Percentiles rank a stretch among this genome's conserved stretches.
Evolutionary conservation across 805 yeast species (phyloP).

Genomic region (Metschnikowia aberdeeniae): DNA sequence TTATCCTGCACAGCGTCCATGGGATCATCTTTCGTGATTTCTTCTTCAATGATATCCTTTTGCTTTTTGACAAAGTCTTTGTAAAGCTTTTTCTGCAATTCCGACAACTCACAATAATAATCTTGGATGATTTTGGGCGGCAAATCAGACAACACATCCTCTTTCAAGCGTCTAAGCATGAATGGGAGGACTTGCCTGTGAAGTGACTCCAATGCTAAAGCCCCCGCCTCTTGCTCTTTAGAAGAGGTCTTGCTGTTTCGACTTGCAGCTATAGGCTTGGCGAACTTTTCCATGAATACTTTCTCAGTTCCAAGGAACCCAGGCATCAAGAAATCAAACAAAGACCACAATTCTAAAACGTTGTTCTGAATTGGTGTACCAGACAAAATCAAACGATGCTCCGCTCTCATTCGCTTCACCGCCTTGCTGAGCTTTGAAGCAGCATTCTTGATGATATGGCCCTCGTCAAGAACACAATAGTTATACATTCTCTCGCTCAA

Average conservation of each 20-base stretch:
- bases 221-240: slow-evolving; percentile 95
- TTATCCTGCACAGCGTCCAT: slow-evolving; percentile 39
- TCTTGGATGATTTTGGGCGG: slow-evolving; percentile 99
- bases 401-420: slow-evolving; percentile 77
- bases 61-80: slow-evolving; percentile 87
- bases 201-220: slow-evolving; percentile 88
- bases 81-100: slow-evolving; percentile 81
- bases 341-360: slow-evolving; percentile 94
- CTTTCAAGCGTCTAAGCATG: slow-evolving; percentile 91
- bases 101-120: slow-evolving; percentile 93
- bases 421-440: slow-evolving; percentile 83
- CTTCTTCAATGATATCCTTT: slow-evolving; percentile 64
- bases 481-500: slow-evolving; percentile 66
- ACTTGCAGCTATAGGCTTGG: slow-evolving; percentile 96
- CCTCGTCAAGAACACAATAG: slow-evolving; percentile 95
- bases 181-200: slow-evolving; percentile 97
- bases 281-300: slow-evolving; percentile 88
- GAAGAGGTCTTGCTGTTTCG: slow-evolving; percentile 83
- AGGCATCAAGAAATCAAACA: slow-evolving; percentile 97
- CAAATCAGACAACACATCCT: slow-evolving; percentile 89
- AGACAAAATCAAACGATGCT: slow-evolving; percentile 84
- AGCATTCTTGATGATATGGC: slow-evolving; percentile 94
- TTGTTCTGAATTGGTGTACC: slow-evolving; percentile 99
- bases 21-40: slow-evolving; percentile 38
- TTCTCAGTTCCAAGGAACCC: slow-evolving; percentile 96